Percentiles rank a stretch among this genome's conserved stretches.
Evolutionary conservation across 495 filamentous ascomycete species (phyloP).

Genomic region (Neurospora sublineolata): DNA sequence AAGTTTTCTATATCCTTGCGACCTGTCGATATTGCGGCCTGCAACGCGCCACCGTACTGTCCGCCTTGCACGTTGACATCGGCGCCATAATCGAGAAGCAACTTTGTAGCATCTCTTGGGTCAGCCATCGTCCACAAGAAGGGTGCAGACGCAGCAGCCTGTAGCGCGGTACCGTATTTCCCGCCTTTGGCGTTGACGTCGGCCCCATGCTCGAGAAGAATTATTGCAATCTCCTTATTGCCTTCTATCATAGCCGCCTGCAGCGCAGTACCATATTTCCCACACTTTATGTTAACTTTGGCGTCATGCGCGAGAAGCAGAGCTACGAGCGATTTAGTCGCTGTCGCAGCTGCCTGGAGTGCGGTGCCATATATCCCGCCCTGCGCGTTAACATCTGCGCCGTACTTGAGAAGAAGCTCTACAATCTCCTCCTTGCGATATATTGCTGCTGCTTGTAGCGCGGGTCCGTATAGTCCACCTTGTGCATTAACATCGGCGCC

Average conservation of each 20-base stretch:
- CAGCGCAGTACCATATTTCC: too few species aligned
- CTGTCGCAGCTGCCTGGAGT: too few species aligned
- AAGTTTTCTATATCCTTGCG: slow-evolving; percentile 11
- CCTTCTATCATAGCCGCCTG: too few species aligned
- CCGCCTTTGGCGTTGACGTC: slow-evolving; percentile 15
- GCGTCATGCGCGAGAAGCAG: too few species aligned
- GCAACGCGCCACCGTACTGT: slow-evolving; percentile 10
- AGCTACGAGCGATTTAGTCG: too few species aligned
- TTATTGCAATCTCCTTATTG: neutral
- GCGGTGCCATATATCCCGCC: too few species aligned
- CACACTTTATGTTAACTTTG: too few species aligned
- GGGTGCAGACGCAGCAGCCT: slow-evolving; percentile 5
- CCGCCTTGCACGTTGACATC: slow-evolving; percentile 16
- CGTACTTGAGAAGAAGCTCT: too few species aligned
- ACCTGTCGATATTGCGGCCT: slow-evolving; percentile 9
- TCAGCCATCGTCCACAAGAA: too few species aligned
- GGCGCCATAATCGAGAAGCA: slow-evolving; percentile 6
- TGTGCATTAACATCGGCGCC: slow-evolving; percentile 17
- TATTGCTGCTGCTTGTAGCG: slow-evolving; percentile 6
- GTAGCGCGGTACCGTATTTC: slow-evolving; percentile 6
- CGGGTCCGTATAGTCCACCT: slow-evolving; percentile 6
- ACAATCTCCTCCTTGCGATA: too few species aligned
- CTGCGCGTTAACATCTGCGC: too few species aligned
- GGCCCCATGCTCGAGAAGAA: slow-evolving; percentile 11
- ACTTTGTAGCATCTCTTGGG: too few species aligned